Base-by-base conservation (phyloP, 208 protist species). In the Crithidia bombi region DNA sequence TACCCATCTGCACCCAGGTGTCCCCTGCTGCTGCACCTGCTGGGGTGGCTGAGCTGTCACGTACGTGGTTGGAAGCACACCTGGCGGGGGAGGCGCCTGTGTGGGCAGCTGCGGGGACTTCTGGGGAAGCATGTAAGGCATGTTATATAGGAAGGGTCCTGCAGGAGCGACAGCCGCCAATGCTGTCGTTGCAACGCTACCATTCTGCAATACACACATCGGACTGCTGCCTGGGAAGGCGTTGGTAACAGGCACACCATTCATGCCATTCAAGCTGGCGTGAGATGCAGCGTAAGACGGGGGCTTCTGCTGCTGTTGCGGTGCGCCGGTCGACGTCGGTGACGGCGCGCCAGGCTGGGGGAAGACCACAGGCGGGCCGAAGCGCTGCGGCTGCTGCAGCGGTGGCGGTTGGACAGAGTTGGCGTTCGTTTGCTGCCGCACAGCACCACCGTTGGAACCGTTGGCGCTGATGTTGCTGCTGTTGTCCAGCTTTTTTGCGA, bases 221-320 rank as follows among this genome's bases (percentile, higher is more conserved):
- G 36, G 41, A 14, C 41, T 28, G 14, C 57, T 25, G 36, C 57
- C 26, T 14, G 23, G 28, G 21, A 64, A 0, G 4, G 41, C n/a
- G 57, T 64, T 64, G 23, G 32, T 12, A 7, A 23, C 26, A 3
- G 32, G 57, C 57, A 36, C 25, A 26, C 57, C 15, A 5, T 14
- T 38, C 26, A 38, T 51, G 26, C 17, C 41, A 12, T 38, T 44
- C 9, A 39, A 19, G 26, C 9, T 30, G 39, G 41, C 39, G 23
- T 47, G 33, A 44, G 55, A 44, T 17, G 33, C 55, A 11, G 33
- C 33, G 38, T 62, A 47, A 25, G 55, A 44, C 21, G 38, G 55
- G 4, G 33, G 56, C 23, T 59, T 38, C 25, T 51, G 57, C 41
- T 64, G 57, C 49, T 56, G 67, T 4, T 57, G 46, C 39, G 32